Evolutionary conservation across 2,329 filamentous ascomycete species (phyloP).

Genomic region (Aaosphaeria pasadenensis): DNA sequence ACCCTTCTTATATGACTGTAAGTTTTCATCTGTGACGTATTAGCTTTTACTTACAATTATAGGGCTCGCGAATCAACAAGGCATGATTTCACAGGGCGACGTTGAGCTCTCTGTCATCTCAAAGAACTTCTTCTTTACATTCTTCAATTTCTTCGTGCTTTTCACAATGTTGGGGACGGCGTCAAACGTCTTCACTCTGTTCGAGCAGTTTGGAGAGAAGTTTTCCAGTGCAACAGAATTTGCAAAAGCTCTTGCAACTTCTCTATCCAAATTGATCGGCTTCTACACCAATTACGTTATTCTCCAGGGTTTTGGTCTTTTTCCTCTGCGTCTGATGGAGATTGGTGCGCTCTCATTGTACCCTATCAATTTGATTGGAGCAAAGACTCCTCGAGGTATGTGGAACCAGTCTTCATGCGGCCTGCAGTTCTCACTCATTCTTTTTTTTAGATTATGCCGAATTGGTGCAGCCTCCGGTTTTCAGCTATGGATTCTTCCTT

Average conservation of each 20-base stretch:
- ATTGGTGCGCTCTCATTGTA: conserved; percentile 83
- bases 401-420: background rate
- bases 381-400: conserved; percentile 75
- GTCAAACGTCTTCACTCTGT: conserved; percentile 67
- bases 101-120: conserved; percentile 92
- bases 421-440: background rate
- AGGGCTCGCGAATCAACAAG: conserved; percentile 81
- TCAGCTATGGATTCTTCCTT: conserved; percentile 94
- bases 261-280: conserved; percentile 69
- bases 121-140: conserved; percentile 99
- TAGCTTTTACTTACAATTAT: background rate
- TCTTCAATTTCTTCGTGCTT: conserved; percentile 97
- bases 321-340: conserved; percentile 87
- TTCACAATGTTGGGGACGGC: conserved; percentile 86
- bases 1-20: conserved; percentile 90
- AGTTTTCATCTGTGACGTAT: conserved; percentile 17
- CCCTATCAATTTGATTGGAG: conserved; percentile 72
- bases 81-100: conserved; percentile 92
- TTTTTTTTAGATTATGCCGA: conserved; percentile 67
- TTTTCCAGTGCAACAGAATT: conserved; percentile 78
- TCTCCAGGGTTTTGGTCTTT: conserved; percentile 87
- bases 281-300: conserved; percentile 97
- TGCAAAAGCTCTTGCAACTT: conserved; percentile 69
- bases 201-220: conserved; percentile 64
- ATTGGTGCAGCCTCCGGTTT: conserved; percentile 75